Evolutionary conservation across 2,329 filamentous ascomycete species (phyloP), one percentile per base, ranked within the genome.

Genomic region (Aureobasidium pullulans): DNA sequence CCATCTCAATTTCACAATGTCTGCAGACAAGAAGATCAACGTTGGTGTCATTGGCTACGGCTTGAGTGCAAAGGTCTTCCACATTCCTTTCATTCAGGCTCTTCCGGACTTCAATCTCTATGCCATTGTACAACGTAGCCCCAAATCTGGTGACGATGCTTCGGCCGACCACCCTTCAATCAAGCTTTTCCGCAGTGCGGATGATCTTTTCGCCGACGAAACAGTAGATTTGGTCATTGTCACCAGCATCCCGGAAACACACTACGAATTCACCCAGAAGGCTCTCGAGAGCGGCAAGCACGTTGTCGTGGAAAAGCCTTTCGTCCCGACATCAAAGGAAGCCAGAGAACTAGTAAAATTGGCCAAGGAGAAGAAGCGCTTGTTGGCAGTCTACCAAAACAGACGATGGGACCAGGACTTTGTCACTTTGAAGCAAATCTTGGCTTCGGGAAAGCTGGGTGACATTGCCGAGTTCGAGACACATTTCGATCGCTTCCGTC

Each of bases 251-350:
- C 89, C 89, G 0, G 80, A 86, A 62, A 85, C 83, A 10, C 89
- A 93, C 75, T 88, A 84, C 68, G 70, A 77, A 15, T 77, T 91
- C 65, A 77, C 84, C 37, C 84, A 84, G 71, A 72, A 81, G 54
- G 85, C 86, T 0, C 77, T 93, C 49, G 79, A 86, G 68, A 77
- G 81, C 9, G 85, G 86, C 66, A 92, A 92, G 76, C 86, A 93
- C 71, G 86, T 92, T 29, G 77, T 93, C 56, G 86, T 88, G 50
- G 89, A 93, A 76, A 93, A 93, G 77, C 89, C 89, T 2, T 93
- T 93, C 70, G 87, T 89, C 11, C 86, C 88, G 19, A 88, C 85
- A 1, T 77, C 81, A 1, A 77, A 81, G 60, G 85, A 92, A 73
- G 88, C 88, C 10, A 78, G 83, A 36, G 74, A 82, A 64, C 81